Conservation (phyloP, 108 stramenopile species). For the Cyclotella choctawhatcheeana region DNA sequence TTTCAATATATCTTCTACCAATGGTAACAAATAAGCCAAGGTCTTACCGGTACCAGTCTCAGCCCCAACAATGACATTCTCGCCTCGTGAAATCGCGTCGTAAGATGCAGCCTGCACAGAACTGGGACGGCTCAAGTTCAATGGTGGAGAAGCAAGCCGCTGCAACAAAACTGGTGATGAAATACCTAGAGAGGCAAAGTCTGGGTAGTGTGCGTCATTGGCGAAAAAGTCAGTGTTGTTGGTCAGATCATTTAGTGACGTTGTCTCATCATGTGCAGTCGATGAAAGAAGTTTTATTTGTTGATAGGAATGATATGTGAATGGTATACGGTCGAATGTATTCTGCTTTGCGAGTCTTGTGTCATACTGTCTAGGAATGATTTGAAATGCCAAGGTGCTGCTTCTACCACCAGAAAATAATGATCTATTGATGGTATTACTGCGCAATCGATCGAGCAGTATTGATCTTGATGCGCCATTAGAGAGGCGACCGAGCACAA, state of each 20-base stretch:
- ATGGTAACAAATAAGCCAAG: constrained; percentile 93
- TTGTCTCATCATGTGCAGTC: neutral
- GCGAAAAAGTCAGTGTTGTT: constrained; percentile 19
- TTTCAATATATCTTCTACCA: constrained; percentile 76
- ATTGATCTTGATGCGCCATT: neutral
- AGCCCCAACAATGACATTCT: constrained; percentile 86
- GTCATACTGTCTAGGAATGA: neutral
- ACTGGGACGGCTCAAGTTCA: constrained; percentile 61
- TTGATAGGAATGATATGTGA: too few species aligned
- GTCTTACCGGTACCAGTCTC: constrained; percentile 98
- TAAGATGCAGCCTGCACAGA: constrained; percentile 79
- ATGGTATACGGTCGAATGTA: too few species aligned
- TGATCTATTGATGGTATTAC: neutral
- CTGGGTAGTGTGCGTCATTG: constrained; percentile 17
- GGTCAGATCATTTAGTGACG: neutral
- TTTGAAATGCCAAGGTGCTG: constrained; percentile 1
- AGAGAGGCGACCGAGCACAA: neutral
- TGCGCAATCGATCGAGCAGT: constrained; percentile 4
- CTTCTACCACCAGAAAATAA: neutral
- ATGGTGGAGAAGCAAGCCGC: constrained; percentile 52
- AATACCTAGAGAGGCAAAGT: constrained; percentile 77
- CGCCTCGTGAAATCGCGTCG: constrained; percentile 47
- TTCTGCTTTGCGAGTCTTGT: neutral
- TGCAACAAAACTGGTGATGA: constrained; percentile 65
- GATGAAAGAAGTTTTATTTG: neutral